Evolutionary conservation across 345 rosid species (phyloP).

Genomic region (Citrus trifoliata): DNA sequence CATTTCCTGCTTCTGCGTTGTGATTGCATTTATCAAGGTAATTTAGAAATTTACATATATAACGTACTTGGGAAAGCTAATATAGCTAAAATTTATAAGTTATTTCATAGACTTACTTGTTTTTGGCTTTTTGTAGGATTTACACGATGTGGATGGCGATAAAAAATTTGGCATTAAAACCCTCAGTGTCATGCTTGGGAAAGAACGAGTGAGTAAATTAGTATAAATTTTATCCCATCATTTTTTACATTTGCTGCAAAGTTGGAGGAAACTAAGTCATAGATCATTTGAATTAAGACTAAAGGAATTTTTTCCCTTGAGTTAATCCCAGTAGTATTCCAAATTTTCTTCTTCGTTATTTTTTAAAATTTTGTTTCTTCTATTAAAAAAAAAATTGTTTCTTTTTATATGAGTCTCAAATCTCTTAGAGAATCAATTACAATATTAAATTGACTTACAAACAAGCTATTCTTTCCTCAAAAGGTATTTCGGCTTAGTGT

Average conservation of each 20-base stretch:
- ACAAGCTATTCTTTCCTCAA: background rate
- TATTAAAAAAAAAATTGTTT: too few species aligned
- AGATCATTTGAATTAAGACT: too few species aligned
- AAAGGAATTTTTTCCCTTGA: too few species aligned
- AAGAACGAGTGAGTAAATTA: conserved; percentile 22
- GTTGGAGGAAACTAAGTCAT: background rate
- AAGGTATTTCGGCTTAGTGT: conserved; percentile 34
- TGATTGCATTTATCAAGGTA: conserved; percentile 34
- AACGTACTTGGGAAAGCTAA: background rate
- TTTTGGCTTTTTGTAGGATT: conserved; percentile 20
- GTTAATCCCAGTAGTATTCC: too few species aligned
- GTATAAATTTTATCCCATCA: background rate
- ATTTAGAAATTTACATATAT: background rate
- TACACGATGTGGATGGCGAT: conserved; percentile 39
- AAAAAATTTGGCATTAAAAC: conserved; percentile 26
- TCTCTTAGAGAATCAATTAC: background rate
- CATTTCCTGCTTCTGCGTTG: conserved; percentile 36
- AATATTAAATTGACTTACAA: background rate
- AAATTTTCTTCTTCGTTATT: background rate
- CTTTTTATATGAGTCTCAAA: too few species aligned
- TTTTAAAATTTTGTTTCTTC: too few species aligned
- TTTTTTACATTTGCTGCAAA: background rate
- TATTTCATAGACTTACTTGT: background rate
- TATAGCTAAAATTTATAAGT: too few species aligned
- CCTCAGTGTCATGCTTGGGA: conserved; percentile 26